Base-by-base conservation (phyloP, 2,329 filamentous ascomycete genomes). In the Epichloe uncinata region DNA sequence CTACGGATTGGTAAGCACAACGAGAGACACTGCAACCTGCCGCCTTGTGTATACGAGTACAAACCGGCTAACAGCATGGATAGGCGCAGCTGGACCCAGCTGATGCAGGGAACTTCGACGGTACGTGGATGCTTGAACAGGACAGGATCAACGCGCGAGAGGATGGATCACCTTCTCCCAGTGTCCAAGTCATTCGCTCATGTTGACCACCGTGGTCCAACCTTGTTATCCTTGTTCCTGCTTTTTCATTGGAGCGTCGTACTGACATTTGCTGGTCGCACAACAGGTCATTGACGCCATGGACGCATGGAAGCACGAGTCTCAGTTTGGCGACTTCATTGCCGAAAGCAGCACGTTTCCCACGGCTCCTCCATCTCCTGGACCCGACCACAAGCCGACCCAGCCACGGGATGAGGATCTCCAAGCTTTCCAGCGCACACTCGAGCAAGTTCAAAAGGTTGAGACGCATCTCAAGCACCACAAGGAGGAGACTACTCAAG, bases 241-340 rank as follows among this genome's bases (percentile, higher is more conserved):
- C 15, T 34, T 20, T 40, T 11, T 50, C 13, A 47, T 50, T 47
- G 45, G 45, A 51, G 13, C 40, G 26, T 45, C 15, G 16, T 34
- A 42, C 50, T 51, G 38, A 51, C 15, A 38, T 18, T 9, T 45
- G 36, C 42, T 42, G 30, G 46, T 44, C 7, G n/a, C 47, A 44
- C 47, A 18, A 48, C 63, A 90, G 84, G 82, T 97, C 48, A 85
- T 96, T 57, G 82, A 88, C 60, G 85, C 87, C 42, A 97, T 97
- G 89, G 85, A 90, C 55, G 77, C 81, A 13, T 94, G 87, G 89
- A 88, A 88, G 66, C 82, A 94, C 59, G 85, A 94, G 63, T 96
- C 90, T 35, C 79, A 89, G 55, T 91, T 93, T 60, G 79, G 81
- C 55, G 84, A 89, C 58, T 87, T 88, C 68, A 87, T 94, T 57